Base-by-base conservation (phyloP, 352 stramenopile genomes). In the Phytophthora tubulina region DNA sequence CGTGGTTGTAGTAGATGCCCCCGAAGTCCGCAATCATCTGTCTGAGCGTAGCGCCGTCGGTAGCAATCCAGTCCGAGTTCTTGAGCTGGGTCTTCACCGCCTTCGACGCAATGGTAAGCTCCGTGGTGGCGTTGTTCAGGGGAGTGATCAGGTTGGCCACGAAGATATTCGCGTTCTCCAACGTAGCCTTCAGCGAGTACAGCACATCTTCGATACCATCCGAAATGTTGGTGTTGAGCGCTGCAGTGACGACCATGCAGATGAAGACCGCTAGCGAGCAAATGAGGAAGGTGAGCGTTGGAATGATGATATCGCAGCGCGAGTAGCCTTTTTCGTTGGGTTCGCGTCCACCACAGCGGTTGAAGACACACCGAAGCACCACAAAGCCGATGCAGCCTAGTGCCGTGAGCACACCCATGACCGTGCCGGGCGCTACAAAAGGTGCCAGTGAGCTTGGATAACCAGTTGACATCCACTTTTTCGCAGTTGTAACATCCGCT, bases 141-240 rank as follows among this genome's bases (percentile, higher is more conserved):
- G 88, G 86, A 7, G 70, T 72, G 33, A 87, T 59, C 21, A 94
- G 56, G 65, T 95, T 94, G 33, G 39, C 52, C 17, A 89, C 80
- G 44, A 93, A 93, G 39, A 93, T 90, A 33, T 92, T 86, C 21
- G 91, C 78, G 58, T 95, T 93, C 59, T 85, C 80, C n/a, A 95
- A 59, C 21, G 85, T 92, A 15, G 81, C 81, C 41, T 88, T 90
- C 15, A 94, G 59, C 49, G 85, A 92, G 57, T 90, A 76, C 21
- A 95, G 63, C 31, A 95, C 79, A 2, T 78, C 78, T 27, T 82
- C 72, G 17, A 94, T 64, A 14, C 83, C 82, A 41, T 93, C 76
- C 6, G 88, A 93, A 64, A 95, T 89, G 73, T 90, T 94, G 17
- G 85, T 90, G 64, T 95, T 95, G 54, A 93, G 81, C 2, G 86